Percentiles rank a stretch among this genome's conserved stretches.
phyloP scores from a whole-genome alignment of 129 eudicot genomes.

The Smallanthus sonchifolius region DNA sequence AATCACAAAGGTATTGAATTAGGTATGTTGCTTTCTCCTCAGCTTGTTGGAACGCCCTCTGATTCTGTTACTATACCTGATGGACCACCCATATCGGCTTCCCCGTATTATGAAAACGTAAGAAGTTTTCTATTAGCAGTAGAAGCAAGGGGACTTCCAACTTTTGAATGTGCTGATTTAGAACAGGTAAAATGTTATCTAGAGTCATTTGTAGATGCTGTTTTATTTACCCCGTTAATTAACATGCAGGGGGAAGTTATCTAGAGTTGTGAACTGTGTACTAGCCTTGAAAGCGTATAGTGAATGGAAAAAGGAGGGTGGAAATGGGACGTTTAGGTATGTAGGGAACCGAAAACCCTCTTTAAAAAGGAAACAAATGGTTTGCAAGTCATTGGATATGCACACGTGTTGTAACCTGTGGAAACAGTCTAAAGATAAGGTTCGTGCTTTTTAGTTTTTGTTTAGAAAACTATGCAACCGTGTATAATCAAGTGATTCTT shows the following conservation, averaged over 20 bases:
- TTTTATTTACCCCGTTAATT: neutral
- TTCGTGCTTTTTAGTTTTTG: constrained; percentile 28
- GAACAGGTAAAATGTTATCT: constrained; percentile 48
- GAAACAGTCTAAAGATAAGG: constrained; percentile 48
- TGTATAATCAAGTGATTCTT: constrained; percentile 20
- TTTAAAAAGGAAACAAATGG: constrained; percentile 41
- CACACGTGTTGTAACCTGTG: constrained; percentile 31
- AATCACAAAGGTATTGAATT: neutral
- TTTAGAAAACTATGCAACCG: constrained; percentile 1
- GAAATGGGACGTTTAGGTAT: constrained; percentile 45
- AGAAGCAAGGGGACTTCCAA: constrained; percentile 66
- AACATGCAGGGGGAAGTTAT: constrained; percentile 58
- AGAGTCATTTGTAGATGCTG: neutral
- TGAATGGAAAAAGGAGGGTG: constrained; percentile 74
- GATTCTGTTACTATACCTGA: constrained; percentile 64
- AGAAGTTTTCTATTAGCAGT: constrained; percentile 64
- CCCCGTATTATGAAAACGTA: constrained; percentile 76
- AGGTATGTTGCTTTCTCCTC: neutral
- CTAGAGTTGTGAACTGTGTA: constrained; percentile 72
- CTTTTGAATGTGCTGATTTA: constrained; percentile 81
- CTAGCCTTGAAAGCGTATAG: constrained; percentile 67
- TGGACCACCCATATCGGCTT: constrained; percentile 75
- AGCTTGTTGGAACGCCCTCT: constrained; percentile 68
- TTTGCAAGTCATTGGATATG: constrained; percentile 48
- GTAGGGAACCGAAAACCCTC: constrained; percentile 53